phyloP scores from a whole-genome alignment of 2,329 filamentous ascomycete genomes.

The Pseudocercospora macadamiae region DNA sequence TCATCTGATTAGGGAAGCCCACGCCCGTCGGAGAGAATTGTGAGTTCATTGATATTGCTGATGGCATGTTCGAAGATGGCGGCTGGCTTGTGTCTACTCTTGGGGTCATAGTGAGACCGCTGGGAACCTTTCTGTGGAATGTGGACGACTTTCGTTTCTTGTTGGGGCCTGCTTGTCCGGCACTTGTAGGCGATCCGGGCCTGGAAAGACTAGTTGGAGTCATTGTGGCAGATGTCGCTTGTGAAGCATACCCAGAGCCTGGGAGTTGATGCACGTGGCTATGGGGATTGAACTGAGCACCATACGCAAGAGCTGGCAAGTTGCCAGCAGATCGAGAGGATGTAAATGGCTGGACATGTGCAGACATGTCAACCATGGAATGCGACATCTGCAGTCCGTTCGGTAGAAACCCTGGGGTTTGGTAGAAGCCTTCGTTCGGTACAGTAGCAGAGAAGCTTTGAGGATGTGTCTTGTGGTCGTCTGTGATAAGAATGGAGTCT shows the following conservation, averaged over 20 bases:
- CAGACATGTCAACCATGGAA: slow-evolving; percentile 43
- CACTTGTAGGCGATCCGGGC: slow-evolving; percentile 67
- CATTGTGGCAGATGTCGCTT: slow-evolving; percentile 50
- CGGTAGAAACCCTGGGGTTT: slow-evolving; percentile 29
- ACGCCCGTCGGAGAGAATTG: slow-evolving; percentile 47
- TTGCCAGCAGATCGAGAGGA: slow-evolving; percentile 67
- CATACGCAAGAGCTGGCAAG: slow-evolving; percentile 58
- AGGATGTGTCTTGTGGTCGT: slow-evolving; percentile 88
- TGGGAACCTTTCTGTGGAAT: slow-evolving; percentile 65
- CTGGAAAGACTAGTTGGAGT: slow-evolving; percentile 69
- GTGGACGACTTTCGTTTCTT: slow-evolving; percentile 75
- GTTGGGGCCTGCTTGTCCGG: slow-evolving; percentile 64
- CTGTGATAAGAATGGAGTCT: slow-evolving; percentile 91
- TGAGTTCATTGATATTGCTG: slow-evolving; percentile 33
- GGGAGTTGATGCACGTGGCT: slow-evolving; percentile 41
- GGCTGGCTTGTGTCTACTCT: slow-evolving; percentile 64
- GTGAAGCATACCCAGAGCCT: slow-evolving; percentile 36
- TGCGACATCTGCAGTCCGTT: slow-evolving; percentile 41
- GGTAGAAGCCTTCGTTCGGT: slow-evolving; percentile 32
- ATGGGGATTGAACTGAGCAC: slow-evolving; percentile 37
- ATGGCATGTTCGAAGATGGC: slow-evolving; percentile 34
- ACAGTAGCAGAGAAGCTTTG: slow-evolving; percentile 35
- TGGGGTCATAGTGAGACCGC: slow-evolving; percentile 75
- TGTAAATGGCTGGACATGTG: slow-evolving; percentile 51
- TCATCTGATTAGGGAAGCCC: slow-evolving; percentile 34